Percentiles rank a stretch among this genome's conserved stretches.
phyloP scores from a whole-genome alignment of 805 yeast genomes.

The Yamadazyma olivae region DNA sequence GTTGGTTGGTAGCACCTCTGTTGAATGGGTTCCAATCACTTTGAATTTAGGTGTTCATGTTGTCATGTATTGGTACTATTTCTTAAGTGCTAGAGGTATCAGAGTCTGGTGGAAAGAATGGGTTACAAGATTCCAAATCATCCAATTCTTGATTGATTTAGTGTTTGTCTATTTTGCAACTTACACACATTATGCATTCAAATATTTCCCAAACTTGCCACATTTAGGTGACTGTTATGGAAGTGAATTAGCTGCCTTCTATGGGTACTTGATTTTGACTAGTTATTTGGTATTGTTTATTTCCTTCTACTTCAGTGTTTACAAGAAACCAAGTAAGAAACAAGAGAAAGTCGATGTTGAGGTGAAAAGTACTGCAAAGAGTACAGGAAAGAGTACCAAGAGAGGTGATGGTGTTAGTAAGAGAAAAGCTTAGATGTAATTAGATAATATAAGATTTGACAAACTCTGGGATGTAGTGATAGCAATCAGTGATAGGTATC shows the following conservation, averaged over 20 bases:
- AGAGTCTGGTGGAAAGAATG: conserved; percentile 99
- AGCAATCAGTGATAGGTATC: too few relatives aligned
- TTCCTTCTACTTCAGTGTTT: conserved; percentile 86
- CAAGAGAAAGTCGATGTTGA: background rate
- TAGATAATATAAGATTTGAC: conserved; percentile 1
- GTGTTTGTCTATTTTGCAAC: conserved; percentile 91
- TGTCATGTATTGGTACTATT: conserved; percentile 97
- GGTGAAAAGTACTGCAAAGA: background rate
- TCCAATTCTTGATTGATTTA: conserved; percentile 88
- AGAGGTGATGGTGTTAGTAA: conserved; percentile 1
- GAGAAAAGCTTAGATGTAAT: conserved; percentile 6
- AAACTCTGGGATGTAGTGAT: too few relatives aligned
- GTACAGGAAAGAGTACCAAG: conserved; percentile 2
- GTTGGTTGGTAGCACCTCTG: conserved; percentile 83
- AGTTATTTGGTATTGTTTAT: conserved; percentile 88
- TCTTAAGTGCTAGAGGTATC: conserved; percentile 87
- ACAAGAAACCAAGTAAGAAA: conserved; percentile 31
- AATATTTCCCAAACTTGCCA: conserved; percentile 64
- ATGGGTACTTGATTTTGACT: conserved; percentile 84
- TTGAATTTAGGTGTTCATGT: conserved; percentile 91
- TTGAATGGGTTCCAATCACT: conserved; percentile 91
- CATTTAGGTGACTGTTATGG: conserved; percentile 83
- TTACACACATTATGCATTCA: conserved; percentile 80
- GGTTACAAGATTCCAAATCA: conserved; percentile 95
- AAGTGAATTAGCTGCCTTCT: conserved; percentile 87